Base-by-base conservation (phyloP, 768 basidiomycete species). In the Auriscalpium orientale region DNA sequence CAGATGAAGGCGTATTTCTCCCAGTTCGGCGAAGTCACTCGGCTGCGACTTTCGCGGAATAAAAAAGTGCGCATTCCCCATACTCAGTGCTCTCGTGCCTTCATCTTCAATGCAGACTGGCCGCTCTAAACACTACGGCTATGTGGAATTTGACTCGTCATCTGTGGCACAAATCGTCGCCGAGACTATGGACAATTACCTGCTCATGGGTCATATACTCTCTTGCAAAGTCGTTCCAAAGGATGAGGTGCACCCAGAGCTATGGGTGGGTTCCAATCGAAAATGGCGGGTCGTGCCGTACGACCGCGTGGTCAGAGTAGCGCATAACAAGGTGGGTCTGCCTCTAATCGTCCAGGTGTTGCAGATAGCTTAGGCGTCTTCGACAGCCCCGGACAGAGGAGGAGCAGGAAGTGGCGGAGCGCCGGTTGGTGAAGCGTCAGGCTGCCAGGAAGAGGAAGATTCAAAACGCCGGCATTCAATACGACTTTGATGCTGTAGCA, bases 111-210 rank as follows among this genome's bases (percentile, higher is more conserved):
- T 18, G 28, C 28, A 98, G 95, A 95, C 93, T 13, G 97, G 97
- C 53, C 81, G 80, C 59, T 95, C 95, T 47, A 99, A 98, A 72
- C 95, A 98, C 70, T 98, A 95, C 71, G 95, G 84, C 3, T 98
- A 95, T 76, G 77, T 99, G 65, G 95, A 98, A 71, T 97, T 99
- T 69, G 83, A 85, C 54, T 94, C 91, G 45, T 79, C 83, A 18
- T 79, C 87, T 0, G 94, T 98, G 34, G 95, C 97, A 0, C 74
- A 94, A 66, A 98, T 99, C 59, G 97, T 97, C 8, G 87, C 90
- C 2, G 97, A 98, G 66, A 98, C 95, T 46, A 98, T 98, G 97
- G 85, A 99, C 78, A 98, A 97, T 74, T 99, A 98, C 71, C 80
- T 99, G 40, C 78, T 99, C 60, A 82, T 89, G 79, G 95, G 95